phyloP scores from a whole-genome alignment of 768 basidiomycete species.

The Russula earlei region DNA sequence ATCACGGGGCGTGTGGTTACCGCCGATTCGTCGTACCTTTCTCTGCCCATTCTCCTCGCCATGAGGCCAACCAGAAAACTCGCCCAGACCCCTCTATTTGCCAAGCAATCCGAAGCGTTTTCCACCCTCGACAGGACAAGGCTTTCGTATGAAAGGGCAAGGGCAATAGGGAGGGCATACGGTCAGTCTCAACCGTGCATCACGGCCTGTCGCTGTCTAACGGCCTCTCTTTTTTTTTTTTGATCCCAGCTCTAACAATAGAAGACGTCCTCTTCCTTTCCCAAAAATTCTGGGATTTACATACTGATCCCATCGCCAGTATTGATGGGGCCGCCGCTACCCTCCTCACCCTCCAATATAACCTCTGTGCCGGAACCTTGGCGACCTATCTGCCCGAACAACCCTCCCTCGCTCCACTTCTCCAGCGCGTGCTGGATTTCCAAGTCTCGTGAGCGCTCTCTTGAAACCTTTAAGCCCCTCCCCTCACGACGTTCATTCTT shows the following conservation, averaged over 20 bases:
- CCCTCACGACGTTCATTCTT: not conserved
- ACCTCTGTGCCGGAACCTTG: constrained; percentile 32
- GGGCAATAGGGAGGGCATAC: constrained; percentile 8
- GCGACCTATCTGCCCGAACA: constrained; percentile 23
- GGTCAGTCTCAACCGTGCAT: too few relatives aligned
- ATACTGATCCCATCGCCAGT: constrained; percentile 26
- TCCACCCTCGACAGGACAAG: not conserved
- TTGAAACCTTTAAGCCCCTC: constrained; percentile 13
- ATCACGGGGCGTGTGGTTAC: too few relatives aligned
- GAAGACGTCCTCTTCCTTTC: constrained; percentile 28
- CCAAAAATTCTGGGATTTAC: constrained; percentile 32
- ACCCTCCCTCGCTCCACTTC: constrained; percentile 21
- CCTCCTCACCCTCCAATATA: constrained; percentile 32
- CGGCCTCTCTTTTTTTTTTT: too few relatives aligned
- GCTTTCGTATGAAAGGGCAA: constrained; percentile 11
- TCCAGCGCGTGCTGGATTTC: constrained; percentile 27
- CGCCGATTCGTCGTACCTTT: not conserved
- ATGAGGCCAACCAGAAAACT: constrained; percentile 18
- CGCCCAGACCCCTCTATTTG: constrained; percentile 12
- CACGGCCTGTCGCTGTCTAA: too few relatives aligned
- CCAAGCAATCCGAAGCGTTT: not conserved
- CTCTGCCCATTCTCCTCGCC: not conserved
- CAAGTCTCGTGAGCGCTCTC: constrained; percentile 23
- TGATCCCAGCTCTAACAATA: constrained; percentile 23
- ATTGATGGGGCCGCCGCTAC: constrained; percentile 28